Evolutionary conservation across 306 rosid species (phyloP), one percentile per base, ranked within the genome.

Genomic region (Trichosanthes truncata): DNA sequence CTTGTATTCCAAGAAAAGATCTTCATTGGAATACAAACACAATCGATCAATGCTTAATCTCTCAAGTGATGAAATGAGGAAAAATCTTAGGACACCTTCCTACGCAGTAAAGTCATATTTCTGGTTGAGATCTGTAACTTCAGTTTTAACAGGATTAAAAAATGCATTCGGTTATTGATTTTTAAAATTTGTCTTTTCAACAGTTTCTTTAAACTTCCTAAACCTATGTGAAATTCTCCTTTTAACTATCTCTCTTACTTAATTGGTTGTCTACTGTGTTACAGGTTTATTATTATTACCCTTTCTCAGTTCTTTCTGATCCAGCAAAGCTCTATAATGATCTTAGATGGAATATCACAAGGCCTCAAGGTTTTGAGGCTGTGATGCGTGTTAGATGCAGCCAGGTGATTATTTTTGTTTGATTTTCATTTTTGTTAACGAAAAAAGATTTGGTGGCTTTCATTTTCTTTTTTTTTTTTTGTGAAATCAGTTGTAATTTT

Each of bases 311-410:
- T 53, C 85, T 95, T 79, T 89, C 99, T 73, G 99, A 95, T 89
- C 81, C 97, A 29, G 99, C 97, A 68, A 95, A 88, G 87, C 97
- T 95, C 71, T 95, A 91, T 88, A 95, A 95, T 81, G 99, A 95
- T 87, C 97, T 95, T 80, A 90, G 97, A 89, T 95, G 99, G 99
- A 95, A 93, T 80, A 84, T 95, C 79, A 89, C 96, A 74, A 93
- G 99, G 84, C 97, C 99, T 65, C 99, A 95, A 88, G 99, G 99
- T 78, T 91, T 91, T 81, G 97, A 95, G 85, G 97, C 97, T 63
- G 97, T 95, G 57, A 95, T 95, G 99, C 97, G 99, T 81, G 97
- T 95, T 78, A 84, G 99, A 83, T 95, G 99, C 88, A 95, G 97
- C 89, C 99, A 95, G 99, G 99, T 93, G 85, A 68, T 72, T 60